These are phyloP conservation scores for Penicillium atrosanguineum DNA, from an alignment of 495 filamentous ascomycete species.

Conservation along the genomic window DNA sequence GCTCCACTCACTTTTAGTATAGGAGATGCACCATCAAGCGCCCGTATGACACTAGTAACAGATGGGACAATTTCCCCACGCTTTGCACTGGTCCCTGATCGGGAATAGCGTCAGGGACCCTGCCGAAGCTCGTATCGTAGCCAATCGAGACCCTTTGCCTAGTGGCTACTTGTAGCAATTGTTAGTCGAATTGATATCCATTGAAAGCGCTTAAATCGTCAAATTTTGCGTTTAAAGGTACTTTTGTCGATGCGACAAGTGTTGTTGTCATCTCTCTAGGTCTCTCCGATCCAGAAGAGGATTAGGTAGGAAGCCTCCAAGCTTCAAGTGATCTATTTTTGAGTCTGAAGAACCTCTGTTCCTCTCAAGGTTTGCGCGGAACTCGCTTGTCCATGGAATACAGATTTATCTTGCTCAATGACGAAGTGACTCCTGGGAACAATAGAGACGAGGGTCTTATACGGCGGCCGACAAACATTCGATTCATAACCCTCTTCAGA, in stretches of 20 bases:
- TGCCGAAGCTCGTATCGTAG: not conserved
- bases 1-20: not conserved
- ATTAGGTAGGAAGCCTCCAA: not conserved
- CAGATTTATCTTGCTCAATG: not conserved
- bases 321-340: not conserved
- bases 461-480: too few relatives aligned
- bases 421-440: not conserved
- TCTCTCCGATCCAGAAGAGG: constrained; percentile 1
- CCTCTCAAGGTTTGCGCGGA: not conserved
- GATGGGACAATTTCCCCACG: constrained; percentile 1
- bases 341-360: not conserved
- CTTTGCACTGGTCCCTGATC: not conserved
- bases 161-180: not conserved
- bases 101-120: constrained; percentile 24
- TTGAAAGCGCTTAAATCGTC: not conserved
- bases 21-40: not conserved
- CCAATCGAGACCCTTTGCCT: not conserved
- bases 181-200: not conserved
- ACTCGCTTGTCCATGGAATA: not conserved
- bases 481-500: too few relatives aligned
- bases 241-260: not conserved
- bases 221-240: not conserved
- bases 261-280: not conserved
- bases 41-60: constrained; percentile 2
- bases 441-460: too few relatives aligned